Evolutionary conservation across 2,329 filamentous ascomycete species (phyloP), one percentile per base, ranked within the genome.

Genomic region (Colletotrichum graminicola): DNA sequence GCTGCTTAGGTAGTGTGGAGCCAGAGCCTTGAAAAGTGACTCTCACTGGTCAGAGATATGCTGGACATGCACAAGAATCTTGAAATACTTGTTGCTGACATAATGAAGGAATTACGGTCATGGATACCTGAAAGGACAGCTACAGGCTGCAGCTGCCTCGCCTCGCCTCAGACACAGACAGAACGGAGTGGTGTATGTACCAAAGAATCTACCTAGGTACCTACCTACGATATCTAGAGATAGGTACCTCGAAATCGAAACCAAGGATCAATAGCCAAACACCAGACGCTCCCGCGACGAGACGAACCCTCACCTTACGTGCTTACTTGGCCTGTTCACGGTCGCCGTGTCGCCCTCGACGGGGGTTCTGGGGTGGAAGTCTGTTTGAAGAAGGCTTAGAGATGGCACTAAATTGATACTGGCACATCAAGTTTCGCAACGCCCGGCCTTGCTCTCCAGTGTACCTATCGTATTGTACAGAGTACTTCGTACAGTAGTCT

Each of bases 271-370:
- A 63, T 56, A 32, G 59, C 59, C 55, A 63, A 57, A 64, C 60
- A 68, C 63, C 49, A 70, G 67, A 67, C 63, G 67, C 56, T 49
- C 34, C 41, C 56, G 67, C 67, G 63, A 70, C 67, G 63, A 70
- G 67, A 67, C 56, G 67, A 70, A 70, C 67, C 55, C 67, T 57
- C 26, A 23, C 39, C 34, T 41, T 39, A 29, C 23, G 29, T 29
- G 29, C 36, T 26, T 23, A 29, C 36, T 29, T 21, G 16, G 29
- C 51, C 29, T 32, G 26, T 5, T 21, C 26, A 26, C 55, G 55
- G 12, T 43, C 41, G 45, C 23, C 60, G 54, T 60, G 36, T 66
- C n/a, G 45, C 7, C 23, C 8, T 41, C 21, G 21, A 29, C 49
- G 49, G 23, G 49, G 49, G 18, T 45, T 51, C 12, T 16, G 4